Base-by-base conservation (phyloP, 257 asterid species). In the Knoxia roxburghii region DNA sequence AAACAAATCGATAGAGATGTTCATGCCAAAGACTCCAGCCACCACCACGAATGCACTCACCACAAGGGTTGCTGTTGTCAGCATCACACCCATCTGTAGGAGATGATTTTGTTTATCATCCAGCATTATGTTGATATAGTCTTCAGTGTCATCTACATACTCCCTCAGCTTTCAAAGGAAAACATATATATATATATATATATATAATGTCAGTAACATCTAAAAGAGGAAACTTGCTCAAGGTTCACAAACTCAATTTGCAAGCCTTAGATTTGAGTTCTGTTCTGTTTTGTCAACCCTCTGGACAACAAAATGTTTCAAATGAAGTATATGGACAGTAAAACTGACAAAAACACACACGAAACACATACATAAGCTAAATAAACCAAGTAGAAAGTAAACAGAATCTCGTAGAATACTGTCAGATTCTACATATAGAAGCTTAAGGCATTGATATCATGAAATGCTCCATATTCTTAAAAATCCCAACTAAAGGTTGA, bases 51-150 rank as follows among this genome's bases (percentile, higher is more conserved):
- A 90, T 18, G 88, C 91, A n/a, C 87, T 85, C 74, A 88, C 81
- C 70, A 84, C 84, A 7, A 84, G 74, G 7, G 97, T 86, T 63
- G 96, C 91, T 9, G 95, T 85, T 6, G 85, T 79, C 43, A 90
- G 37, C 84, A 82, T 71, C 50, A 88, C 95, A 26, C 91, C 97
- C 97, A 88, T 90, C 69, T 87, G 97, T 54, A 90, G 79, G 15
- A 90, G 95, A 77, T 90, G 95, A 68, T 90, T 90, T 69, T 86
- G 97, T 54, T 88, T 90, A 76, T 90, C 97, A 50, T 90, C 97
- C 80, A 88, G 74, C 96, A 88, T 86, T 45, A 91, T 86, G 84
- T 91, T 91, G 68, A 91, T 85, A 74, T 86, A 88, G 56, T 91
- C 96, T 68, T 91, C 97, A 0, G 97, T 91, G 81, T 91, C 96